These are phyloP conservation scores for Saccharomycopsis selenospora DNA, from an alignment of 805 yeast genomes.

Conservation along the genomic window DNA sequence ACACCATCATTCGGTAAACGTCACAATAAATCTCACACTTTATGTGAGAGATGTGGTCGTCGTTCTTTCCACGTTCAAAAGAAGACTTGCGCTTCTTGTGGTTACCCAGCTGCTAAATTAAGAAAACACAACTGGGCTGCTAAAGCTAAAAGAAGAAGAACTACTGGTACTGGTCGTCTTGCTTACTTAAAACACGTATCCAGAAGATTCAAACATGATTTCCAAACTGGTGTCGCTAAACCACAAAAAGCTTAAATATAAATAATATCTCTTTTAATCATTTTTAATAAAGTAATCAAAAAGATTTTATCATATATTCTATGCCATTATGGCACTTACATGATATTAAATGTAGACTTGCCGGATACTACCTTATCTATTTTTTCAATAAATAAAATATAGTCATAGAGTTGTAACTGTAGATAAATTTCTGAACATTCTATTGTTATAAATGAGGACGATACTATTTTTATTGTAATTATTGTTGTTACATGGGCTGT, in stretches of 20 bases:
- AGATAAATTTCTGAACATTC: too few relatives aligned
- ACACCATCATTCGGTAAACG: conserved; percentile 99
- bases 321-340: too few relatives aligned
- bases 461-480: too few relatives aligned
- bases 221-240: conserved; percentile 82
- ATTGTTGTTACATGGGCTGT: too few relatives aligned
- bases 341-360: too few relatives aligned
- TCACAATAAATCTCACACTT: conserved; percentile 99
- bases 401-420: too few relatives aligned
- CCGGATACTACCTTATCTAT: too few relatives aligned
- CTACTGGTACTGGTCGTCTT: conserved; percentile 99
- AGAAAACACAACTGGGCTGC: conserved; percentile 99
- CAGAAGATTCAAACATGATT: conserved; percentile 98
- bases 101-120: conserved; percentile 99
- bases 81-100: conserved; percentile 98
- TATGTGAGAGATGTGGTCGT: conserved; percentile 98
- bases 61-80: conserved; percentile 99
- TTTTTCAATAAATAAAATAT: too few relatives aligned
- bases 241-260: conserved; percentile 36
- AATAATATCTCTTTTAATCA: conserved; percentile 1
- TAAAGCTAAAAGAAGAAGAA: conserved; percentile 99
- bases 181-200: conserved; percentile 93
- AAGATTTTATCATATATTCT: too few relatives aligned
- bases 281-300: conserved; percentile 5
- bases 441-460: too few relatives aligned